Evolutionary conservation across 306 rosid species (phyloP).

Genomic region (Heteromeles arbutifolia): DNA sequence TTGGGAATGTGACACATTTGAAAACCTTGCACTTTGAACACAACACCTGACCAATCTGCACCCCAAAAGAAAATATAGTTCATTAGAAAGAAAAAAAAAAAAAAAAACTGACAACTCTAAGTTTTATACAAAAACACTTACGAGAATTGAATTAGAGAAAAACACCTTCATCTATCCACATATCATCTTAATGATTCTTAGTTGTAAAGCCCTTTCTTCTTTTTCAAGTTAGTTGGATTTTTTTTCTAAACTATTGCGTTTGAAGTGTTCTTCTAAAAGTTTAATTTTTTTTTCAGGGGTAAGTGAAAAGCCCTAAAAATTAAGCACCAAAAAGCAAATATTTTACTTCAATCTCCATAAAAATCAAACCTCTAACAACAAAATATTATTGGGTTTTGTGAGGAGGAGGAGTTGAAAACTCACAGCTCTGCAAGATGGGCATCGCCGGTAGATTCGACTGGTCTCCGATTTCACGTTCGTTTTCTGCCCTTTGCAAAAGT

Average conservation of each 20-base stretch:
- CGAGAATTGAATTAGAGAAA: no score
- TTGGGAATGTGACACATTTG: constrained; percentile 83
- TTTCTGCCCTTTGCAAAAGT: constrained; percentile 75
- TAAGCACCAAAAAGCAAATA: background rate
- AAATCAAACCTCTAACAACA: background rate
- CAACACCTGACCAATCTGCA: constrained; percentile 70
- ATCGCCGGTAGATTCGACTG: constrained; percentile 73
- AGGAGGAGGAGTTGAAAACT: constrained; percentile 12
- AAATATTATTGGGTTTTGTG: background rate
- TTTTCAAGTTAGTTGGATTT: no score
- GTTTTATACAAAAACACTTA: no score
- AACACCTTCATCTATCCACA: no score
- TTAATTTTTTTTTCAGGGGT: no score
- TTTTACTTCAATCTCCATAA: background rate
- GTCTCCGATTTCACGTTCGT: constrained; percentile 67
- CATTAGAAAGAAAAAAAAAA: no score
- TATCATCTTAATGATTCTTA: no score
- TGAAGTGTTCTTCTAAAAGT: background rate
- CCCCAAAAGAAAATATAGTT: background rate
- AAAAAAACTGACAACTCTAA: background rate
- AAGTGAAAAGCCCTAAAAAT: background rate
- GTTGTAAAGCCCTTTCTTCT: no score
- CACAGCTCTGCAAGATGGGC: constrained; percentile 90
- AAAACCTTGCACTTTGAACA: constrained; percentile 82
- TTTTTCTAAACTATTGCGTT: no score